Evolutionary conservation across 2,329 filamentous ascomycete species (phyloP).

Genomic region (Fusarium sp.): DNA sequence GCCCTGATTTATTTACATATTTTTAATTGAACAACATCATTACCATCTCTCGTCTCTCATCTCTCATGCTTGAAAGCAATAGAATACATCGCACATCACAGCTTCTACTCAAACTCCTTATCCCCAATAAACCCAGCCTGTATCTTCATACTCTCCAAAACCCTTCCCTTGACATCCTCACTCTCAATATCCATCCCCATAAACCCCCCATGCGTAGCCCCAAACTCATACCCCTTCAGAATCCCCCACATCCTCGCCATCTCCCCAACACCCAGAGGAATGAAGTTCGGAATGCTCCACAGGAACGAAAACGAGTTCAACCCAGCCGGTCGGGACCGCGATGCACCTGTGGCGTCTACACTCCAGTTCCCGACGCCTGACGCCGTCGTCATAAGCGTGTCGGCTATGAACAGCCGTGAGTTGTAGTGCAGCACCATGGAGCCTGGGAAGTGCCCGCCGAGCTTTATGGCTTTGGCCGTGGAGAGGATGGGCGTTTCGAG

Average conservation of each 20-base stretch:
- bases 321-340: slow-evolving; percentile 51
- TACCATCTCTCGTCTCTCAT: not conserved
- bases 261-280: slow-evolving; percentile 72
- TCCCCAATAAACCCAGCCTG: slow-evolving; percentile 64
- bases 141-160: slow-evolving; percentile 82
- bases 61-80: not conserved
- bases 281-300: slow-evolving; percentile 81
- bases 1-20: not conserved
- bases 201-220: slow-evolving; percentile 75
- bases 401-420: slow-evolving; percentile 74
- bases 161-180: slow-evolving; percentile 66
- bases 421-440: slow-evolving; percentile 73
- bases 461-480: slow-evolving; percentile 68
- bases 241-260: slow-evolving; percentile 76
- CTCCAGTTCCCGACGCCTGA: slow-evolving; percentile 60
- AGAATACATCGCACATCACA: slow-evolving; percentile 2
- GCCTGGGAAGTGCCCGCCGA: slow-evolving; percentile 84
- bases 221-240: slow-evolving; percentile 69
- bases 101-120: slow-evolving; percentile 49
- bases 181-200: slow-evolving; percentile 68
- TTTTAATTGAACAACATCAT: not conserved
- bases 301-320: slow-evolving; percentile 73
- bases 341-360: slow-evolving; percentile 50
- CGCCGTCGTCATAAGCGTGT: slow-evolving; percentile 79
- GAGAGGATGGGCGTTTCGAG: slow-evolving; percentile 53